These are phyloP conservation scores for Protomyces lactucae-debilis DNA, from an alignment of 1,139 yeast species.

Conservation along the genomic window DNA sequence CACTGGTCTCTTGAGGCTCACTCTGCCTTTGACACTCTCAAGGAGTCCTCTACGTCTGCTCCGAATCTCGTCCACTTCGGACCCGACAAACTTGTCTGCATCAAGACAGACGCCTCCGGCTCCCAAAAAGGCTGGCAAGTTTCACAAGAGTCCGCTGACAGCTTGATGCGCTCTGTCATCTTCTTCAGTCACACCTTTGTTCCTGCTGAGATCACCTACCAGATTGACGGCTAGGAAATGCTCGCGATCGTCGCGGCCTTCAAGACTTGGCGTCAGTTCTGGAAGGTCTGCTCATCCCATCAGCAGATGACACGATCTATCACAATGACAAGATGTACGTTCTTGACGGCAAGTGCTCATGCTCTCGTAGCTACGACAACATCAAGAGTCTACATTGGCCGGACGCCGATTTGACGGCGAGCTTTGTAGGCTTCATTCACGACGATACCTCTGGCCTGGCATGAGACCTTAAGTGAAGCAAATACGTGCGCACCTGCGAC, in stretches of 20 bases:
- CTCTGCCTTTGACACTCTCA: not conserved
- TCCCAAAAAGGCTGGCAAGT: slow-evolving; percentile 8
- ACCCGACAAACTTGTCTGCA: not conserved
- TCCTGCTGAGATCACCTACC: slow-evolving; percentile 16
- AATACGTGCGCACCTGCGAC: too few species aligned
- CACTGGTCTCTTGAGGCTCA: too few species aligned
- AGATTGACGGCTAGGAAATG: not conserved
- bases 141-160: not conserved
- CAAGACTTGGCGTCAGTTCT: slow-evolving; percentile 1
- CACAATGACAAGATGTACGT: not conserved
- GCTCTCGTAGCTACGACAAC: too few species aligned
- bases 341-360: not conserved
- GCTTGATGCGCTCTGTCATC: not conserved
- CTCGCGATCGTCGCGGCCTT: not conserved
- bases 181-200: not conserved
- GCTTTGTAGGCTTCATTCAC: too few species aligned
- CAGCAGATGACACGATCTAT: not conserved
- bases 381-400: too few species aligned
- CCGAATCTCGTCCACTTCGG: slow-evolving; percentile 10
- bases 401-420: too few species aligned
- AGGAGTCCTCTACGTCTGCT: slow-evolving; percentile 1
- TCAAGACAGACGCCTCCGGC: slow-evolving; percentile 23
- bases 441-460: too few species aligned
- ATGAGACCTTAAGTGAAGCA: too few species aligned
- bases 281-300: not conserved